Conservation (phyloP, 257 asterid genomes). For the Cordia subcordata region DNA sequence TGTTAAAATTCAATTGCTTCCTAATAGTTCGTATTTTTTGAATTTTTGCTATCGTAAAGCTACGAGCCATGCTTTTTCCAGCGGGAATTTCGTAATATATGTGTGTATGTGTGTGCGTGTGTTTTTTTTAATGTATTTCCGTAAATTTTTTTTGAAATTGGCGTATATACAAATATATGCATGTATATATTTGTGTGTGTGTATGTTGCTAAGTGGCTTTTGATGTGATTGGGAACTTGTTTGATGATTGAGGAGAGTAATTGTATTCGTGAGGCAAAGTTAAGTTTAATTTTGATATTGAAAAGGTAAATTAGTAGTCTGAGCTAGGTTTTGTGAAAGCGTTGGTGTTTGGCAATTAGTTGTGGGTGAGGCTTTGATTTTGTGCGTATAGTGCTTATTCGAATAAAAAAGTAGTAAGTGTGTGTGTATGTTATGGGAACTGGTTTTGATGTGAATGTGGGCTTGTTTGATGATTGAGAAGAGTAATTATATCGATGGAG, state of each 20-base stretch:
- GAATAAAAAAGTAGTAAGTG: no score
- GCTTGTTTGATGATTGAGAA: no score
- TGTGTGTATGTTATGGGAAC: no score
- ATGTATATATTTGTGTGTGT: no score
- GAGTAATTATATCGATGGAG: no score
- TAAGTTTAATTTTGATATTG: background rate
- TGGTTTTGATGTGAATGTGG: no score
- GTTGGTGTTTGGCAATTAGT: background rate
- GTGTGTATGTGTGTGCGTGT: background rate
- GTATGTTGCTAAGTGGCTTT: no score
- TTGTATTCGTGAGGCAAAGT: background rate
- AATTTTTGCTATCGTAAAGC: background rate
- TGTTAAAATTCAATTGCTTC: background rate
- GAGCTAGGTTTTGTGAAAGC: background rate
- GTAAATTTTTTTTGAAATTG: no score
- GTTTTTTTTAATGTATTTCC: no score
- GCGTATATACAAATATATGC: no score
- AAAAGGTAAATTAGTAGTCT: background rate
- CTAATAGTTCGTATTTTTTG: background rate
- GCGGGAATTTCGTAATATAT: background rate
- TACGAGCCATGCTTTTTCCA: background rate
- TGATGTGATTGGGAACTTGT: background rate
- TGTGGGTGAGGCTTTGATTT: background rate
- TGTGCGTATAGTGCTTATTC: background rate
- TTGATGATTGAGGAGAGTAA: background rate